Conservation (phyloP, 805 yeast genomes). For the Saccharomycopsis sp. region DNA sequence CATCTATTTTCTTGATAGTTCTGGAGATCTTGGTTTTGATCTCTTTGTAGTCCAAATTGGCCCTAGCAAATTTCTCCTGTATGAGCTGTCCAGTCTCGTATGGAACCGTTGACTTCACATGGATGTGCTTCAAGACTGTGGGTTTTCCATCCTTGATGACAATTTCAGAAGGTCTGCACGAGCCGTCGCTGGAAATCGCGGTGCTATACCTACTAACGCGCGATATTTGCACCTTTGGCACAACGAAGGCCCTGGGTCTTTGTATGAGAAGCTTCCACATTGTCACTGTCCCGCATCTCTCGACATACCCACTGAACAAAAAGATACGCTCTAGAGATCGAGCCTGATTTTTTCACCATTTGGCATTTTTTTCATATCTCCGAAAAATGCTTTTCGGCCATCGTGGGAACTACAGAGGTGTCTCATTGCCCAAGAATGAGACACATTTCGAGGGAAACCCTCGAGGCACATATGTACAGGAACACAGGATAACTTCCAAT, state of each 20-base stretch:
- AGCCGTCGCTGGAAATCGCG: not conserved
- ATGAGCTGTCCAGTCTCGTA: slow-evolving; percentile 46
- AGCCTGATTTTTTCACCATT: too few relatives aligned
- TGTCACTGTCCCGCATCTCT: too few relatives aligned
- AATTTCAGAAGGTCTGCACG: not conserved
- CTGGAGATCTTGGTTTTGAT: slow-evolving; percentile 42
- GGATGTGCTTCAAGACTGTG: slow-evolving; percentile 9
- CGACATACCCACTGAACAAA: not conserved
- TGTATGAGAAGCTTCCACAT: not conserved
- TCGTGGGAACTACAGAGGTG: too few relatives aligned
- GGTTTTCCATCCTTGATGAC: not conserved
- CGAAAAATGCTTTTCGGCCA: too few relatives aligned
- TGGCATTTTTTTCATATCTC: too few relatives aligned
- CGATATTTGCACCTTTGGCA: not conserved
- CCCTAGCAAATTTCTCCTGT: slow-evolving; percentile 50
- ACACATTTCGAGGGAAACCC: too few relatives aligned
- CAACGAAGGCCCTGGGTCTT: not conserved
- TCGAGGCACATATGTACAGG: too few relatives aligned
- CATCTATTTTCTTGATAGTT: slow-evolving; percentile 33
- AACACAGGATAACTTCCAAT: too few relatives aligned
- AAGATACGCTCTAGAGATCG: too few relatives aligned
- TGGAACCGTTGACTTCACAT: slow-evolving; percentile 22
- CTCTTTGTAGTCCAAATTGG: slow-evolving; percentile 50
- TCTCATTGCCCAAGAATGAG: too few relatives aligned
- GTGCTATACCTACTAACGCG: not conserved